A percentile compares a stretch with the other conserved stretches of the same genome.
Conservation (phyloP, 2,329 filamentous ascomycete genomes). For the Aspergillus spinulosporus region DNA sequence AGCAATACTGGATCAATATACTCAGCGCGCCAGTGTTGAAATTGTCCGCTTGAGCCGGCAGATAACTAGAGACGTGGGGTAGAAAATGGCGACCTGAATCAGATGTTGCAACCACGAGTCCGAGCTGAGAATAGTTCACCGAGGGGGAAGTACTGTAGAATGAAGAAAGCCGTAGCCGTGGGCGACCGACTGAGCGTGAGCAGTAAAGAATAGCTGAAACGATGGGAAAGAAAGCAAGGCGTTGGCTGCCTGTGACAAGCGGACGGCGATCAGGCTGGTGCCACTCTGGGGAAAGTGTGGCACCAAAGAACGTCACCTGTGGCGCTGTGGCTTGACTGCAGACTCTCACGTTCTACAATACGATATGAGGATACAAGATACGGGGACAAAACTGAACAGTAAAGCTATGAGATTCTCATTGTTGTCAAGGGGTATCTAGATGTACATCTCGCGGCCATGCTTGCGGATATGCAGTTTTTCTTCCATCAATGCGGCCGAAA, state of each 20-base stretch:
- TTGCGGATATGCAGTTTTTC: constrained; percentile 10
- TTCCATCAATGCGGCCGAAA: constrained; percentile 11
- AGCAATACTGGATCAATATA: not conserved
- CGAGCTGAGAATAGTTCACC: not conserved
- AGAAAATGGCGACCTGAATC: constrained; percentile 1
- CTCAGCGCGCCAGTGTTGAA: not conserved
- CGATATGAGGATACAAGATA: not conserved
- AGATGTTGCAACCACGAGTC: not conserved
- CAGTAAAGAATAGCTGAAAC: not conserved
- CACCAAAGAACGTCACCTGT: constrained; percentile 17
- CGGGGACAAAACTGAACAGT: not conserved
- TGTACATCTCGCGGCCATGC: constrained; percentile 27
- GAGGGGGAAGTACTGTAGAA: not conserved
- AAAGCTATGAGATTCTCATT: constrained; percentile 1
- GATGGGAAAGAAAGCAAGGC: too few species aligned
- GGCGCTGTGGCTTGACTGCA: constrained; percentile 5
- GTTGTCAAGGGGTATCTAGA: constrained; percentile 37
- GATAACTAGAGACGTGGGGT: not conserved
- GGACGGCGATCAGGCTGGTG: constrained; percentile 10
- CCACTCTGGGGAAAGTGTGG: constrained; percentile 15
- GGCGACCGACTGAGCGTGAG: not conserved
- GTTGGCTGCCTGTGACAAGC: constrained; percentile 10
- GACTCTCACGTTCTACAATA: not conserved
- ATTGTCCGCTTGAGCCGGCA: constrained; percentile 6
- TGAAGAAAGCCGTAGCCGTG: not conserved